A percentile compares a stretch with the other conserved stretches of the same genome.
Evolutionary conservation across 306 rosid species (phyloP).

Genomic region (Cucurbita pepo): DNA sequence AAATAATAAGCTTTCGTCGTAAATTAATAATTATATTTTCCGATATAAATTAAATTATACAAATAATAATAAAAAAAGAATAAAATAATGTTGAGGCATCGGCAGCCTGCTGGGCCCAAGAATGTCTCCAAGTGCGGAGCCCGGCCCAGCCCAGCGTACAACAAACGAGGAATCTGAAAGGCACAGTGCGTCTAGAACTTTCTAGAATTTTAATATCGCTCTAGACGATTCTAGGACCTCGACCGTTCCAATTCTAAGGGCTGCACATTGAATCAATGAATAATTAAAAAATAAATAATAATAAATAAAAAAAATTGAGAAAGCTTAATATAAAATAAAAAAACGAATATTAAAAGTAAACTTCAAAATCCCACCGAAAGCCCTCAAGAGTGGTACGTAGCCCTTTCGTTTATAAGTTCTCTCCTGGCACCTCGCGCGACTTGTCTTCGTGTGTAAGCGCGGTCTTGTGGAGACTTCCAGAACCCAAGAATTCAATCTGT

Average conservation of each 20-base stretch:
- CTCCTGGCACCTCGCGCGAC: neutral
- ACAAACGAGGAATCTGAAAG: neutral
- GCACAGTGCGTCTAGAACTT: conserved; percentile 18
- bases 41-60: too few species aligned
- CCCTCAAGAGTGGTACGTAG: conserved; percentile 6
- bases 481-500: conserved; percentile 4
- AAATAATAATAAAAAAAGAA: neutral
- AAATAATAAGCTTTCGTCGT: too few species aligned
- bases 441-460: conserved; percentile 4
- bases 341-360: neutral
- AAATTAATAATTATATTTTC: too few species aligned
- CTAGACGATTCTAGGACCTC: conserved; percentile 27
- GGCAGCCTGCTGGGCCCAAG: neutral
- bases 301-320: neutral
- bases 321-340: neutral
- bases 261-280: neutral
- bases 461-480: conserved; percentile 30
- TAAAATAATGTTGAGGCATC: neutral
- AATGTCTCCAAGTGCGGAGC: neutral
- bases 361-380: conserved; percentile 14
- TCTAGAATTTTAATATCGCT: conserved; percentile 32
- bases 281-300: neutral
- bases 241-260: neutral
- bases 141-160: conserved; percentile 3
- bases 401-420: conserved; percentile 5